Base-by-base conservation (phyloP, 1,139 yeast genomes). In the Hansenula lynferdii region DNA sequence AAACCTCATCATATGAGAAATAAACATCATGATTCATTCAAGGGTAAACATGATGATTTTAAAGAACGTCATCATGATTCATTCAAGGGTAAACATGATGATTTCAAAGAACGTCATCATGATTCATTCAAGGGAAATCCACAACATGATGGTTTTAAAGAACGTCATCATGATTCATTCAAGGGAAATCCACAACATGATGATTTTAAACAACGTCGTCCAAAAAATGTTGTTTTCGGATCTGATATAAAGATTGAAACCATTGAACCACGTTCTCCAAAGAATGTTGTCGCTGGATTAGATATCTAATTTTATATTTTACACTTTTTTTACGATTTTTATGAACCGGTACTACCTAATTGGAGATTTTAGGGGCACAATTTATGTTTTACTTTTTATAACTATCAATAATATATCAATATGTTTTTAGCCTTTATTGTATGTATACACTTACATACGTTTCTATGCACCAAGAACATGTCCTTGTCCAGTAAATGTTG, bases 401-500 rank as follows among this genome's bases (percentile, higher is more conserved):
- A 6, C n/a, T 24, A 12, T 22, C 12, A 22, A 5, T 22, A 22
- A 22, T 22, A 22, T 22, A 22, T n/a, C 24, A 29, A 15, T 17
- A 10, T 6, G n/a, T 6, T 17, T 14, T 5, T 19, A 29, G 17
- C 18, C 17, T 23, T 14, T 20, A 29, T 20, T 30, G 27, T n/a
- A 24, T 7, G 8, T 8, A 8, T 8, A 10, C 8, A 23, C 12
- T 10, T 8, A n/a, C 8, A 5, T n/a, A n/a, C 16, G 6, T 15
- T 6, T 17, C n/a, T 31, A 40, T 24, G 44, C 50, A 26, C 70
- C 69, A 35, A 66, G 47, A 10, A 56, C 61, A 34, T 60, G 64
- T 4, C 70, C 71, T 34, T 57, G 63, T 15, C 70, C 69, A 31
- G 49, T 47, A 45, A 60, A 64, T 8, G 45, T 21, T 15, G 42